A percentile compares a stretch with the other conserved stretches of the same genome.
Evolutionary conservation across 2,329 filamentous ascomycete genomes (phyloP).

Genomic region (Emmonsiellopsis sp.): DNA sequence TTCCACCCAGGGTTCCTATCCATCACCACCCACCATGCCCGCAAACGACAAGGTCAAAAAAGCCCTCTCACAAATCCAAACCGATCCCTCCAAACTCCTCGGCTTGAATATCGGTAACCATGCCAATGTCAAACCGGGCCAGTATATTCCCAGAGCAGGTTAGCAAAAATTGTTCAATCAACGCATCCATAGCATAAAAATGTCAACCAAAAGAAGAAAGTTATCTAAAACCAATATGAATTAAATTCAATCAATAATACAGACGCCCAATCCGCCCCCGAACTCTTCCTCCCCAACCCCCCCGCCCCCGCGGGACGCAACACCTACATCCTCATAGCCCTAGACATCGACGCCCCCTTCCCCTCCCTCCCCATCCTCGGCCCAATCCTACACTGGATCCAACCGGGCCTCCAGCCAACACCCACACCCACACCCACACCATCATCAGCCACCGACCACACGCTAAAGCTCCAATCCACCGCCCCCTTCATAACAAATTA

Average conservation of each 20-base stretch:
- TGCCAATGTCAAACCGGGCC: neutral
- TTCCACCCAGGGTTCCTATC: too few relatives aligned
- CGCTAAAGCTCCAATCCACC: neutral
- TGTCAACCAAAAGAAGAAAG: neutral
- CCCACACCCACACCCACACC: neutral
- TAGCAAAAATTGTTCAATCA: neutral
- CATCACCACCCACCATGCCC: neutral
- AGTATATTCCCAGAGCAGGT: neutral
- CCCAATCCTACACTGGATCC: slow-evolving; percentile 26
- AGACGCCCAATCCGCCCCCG: neutral
- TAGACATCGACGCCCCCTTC: slow-evolving; percentile 25
- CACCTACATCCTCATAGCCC: slow-evolving; percentile 17
- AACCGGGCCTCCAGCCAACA: slow-evolving; percentile 15
- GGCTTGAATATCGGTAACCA: neutral
- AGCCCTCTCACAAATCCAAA: neutral
- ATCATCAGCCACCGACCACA: neutral
- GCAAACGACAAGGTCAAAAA: neutral
- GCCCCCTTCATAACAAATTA: slow-evolving; percentile 26
- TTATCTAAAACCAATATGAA: too few relatives aligned
- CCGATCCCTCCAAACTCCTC: neutral
- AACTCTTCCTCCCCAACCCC: neutral
- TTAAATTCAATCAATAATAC: neutral
- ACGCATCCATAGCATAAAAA: too few relatives aligned
- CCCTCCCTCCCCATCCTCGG: slow-evolving; percentile 18
- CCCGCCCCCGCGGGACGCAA: slow-evolving; percentile 5